These are phyloP conservation scores for Avena insularis DNA, from an alignment of 176 grass and related monocot genomes.

Conservation along the genomic window DNA sequence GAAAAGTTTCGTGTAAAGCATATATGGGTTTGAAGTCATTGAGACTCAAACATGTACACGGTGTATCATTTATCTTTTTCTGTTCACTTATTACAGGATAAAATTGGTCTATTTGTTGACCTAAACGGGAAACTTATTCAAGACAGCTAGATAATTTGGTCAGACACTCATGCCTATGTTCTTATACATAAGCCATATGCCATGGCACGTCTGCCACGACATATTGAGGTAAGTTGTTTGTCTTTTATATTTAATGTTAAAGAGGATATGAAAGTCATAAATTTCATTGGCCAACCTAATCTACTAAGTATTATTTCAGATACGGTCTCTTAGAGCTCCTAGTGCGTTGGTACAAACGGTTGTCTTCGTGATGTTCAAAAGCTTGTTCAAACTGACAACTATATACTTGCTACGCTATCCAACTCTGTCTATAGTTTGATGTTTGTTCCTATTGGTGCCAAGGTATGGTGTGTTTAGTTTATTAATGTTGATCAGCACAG, in stretches of 20 bases:
- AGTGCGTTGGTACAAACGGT: constrained; percentile 88
- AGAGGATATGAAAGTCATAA: neutral
- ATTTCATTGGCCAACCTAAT: constrained; percentile 8
- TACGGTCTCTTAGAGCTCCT: constrained; percentile 86
- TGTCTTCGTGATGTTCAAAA: constrained; percentile 74
- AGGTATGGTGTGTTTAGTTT: constrained; percentile 67
- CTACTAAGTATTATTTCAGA: constrained; percentile 61
- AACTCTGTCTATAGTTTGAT: constrained; percentile 84
- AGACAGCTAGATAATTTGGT: constrained; percentile 72
- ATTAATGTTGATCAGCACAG: constrained; percentile 19
- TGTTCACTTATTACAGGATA: constrained; percentile 64
- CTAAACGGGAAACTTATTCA: constrained; percentile 79
- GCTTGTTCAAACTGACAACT: constrained; percentile 62
- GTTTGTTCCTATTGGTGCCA: constrained; percentile 90
- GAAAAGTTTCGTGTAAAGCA: constrained; percentile 16
- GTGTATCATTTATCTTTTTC: constrained; percentile 25
- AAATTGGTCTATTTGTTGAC: constrained; percentile 96
- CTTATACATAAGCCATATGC: constrained; percentile 85
- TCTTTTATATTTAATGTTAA: constrained; percentile 22
- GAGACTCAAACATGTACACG: neutral
- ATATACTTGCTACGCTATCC: constrained; percentile 72
- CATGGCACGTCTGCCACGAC: constrained; percentile 70
- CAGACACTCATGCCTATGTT: constrained; percentile 73
- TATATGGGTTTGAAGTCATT: neutral
- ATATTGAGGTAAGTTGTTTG: constrained; percentile 71